A percentile compares a stretch with the other conserved stretches of the same genome.
Evolutionary conservation across 2,329 filamentous ascomycete genomes (phyloP).

Genomic region (Talaromyces islandicus): DNA sequence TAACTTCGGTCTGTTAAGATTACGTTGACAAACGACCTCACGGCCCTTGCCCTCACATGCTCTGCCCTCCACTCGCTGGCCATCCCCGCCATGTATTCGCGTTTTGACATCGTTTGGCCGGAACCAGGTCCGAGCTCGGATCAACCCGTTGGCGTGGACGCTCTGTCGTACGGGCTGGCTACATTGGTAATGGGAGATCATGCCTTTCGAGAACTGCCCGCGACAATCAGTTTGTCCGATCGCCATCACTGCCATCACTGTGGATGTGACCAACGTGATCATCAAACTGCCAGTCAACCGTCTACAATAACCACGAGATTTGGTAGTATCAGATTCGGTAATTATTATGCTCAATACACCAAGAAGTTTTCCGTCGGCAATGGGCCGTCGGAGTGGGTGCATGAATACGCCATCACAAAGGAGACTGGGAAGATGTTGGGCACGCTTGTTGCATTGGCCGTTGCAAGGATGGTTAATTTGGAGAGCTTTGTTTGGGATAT

Average conservation of each 20-base stretch:
- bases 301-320: conserved; percentile 4
- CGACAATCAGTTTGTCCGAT: conserved; percentile 22
- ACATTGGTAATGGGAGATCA: conserved; percentile 71
- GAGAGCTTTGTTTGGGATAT: conserved; percentile 85
- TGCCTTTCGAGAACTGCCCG: conserved; percentile 49
- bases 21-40: conserved; percentile 75
- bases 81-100: conserved; percentile 73
- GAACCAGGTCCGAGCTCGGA: conserved; percentile 60
- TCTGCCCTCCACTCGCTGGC: conserved; percentile 70
- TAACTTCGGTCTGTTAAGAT: conserved; percentile 45
- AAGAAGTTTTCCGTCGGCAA: conserved; percentile 82
- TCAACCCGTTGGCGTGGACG: conserved; percentile 68
- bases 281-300: conserved; percentile 11
- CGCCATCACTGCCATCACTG: conserved; percentile 22
- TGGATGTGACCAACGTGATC: conserved; percentile 19
- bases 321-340: conserved; percentile 49
- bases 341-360: conserved; percentile 72
- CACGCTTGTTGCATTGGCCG: conserved; percentile 69
- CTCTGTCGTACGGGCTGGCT: conserved; percentile 73
- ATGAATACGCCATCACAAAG: conserved; percentile 75
- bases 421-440: conserved; percentile 86
- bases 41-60: conserved; percentile 69
- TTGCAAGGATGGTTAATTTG: conserved; percentile 75
- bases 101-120: conserved; percentile 86
- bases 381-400: conserved; percentile 69